Conservation (phyloP, 257 asterid species). For the Jaltomata sinuosa region DNA sequence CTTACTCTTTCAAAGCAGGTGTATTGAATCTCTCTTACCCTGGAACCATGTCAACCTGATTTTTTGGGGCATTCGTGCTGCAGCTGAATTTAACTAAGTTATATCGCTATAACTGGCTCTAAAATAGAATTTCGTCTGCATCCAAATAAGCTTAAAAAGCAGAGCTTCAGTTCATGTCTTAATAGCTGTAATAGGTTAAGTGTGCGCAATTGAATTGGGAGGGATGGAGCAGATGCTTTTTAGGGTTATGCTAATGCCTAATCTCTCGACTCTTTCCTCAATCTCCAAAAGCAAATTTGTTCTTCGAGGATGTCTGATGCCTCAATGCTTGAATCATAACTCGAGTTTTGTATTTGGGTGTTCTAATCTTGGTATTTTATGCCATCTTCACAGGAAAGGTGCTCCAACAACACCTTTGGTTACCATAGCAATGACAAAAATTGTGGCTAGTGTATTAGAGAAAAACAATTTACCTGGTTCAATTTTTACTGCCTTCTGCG, state of each 20-base stretch:
- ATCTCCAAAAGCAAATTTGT: not conserved
- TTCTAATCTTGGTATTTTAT: not conserved
- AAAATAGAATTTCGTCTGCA: not conserved
- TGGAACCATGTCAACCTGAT: not conserved
- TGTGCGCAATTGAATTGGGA: not conserved
- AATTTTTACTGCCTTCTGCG: slow-evolving; percentile 88
- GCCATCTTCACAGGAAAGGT: slow-evolving; percentile 66
- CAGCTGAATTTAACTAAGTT: not conserved
- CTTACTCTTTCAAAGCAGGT: not conserved
- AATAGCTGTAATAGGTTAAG: not conserved
- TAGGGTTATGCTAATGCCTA: not conserved
- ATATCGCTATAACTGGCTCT: not conserved
- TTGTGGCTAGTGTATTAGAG: slow-evolving; percentile 80
- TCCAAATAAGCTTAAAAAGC: not conserved
- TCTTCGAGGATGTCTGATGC: not conserved
- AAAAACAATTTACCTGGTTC: slow-evolving; percentile 93
- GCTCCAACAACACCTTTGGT: slow-evolving; percentile 97
- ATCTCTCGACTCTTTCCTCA: not conserved
- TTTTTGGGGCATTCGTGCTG: not conserved
- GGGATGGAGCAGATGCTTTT: not conserved
- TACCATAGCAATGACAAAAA: slow-evolving; percentile 81
- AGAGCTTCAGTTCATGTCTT: not conserved
- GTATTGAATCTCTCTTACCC: not conserved
- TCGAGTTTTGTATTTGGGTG: not conserved
- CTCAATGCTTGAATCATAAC: not conserved